Evolutionary conservation across 2,329 filamentous ascomycete species (phyloP).

Genomic region (Teratosphaeria destructans): DNA sequence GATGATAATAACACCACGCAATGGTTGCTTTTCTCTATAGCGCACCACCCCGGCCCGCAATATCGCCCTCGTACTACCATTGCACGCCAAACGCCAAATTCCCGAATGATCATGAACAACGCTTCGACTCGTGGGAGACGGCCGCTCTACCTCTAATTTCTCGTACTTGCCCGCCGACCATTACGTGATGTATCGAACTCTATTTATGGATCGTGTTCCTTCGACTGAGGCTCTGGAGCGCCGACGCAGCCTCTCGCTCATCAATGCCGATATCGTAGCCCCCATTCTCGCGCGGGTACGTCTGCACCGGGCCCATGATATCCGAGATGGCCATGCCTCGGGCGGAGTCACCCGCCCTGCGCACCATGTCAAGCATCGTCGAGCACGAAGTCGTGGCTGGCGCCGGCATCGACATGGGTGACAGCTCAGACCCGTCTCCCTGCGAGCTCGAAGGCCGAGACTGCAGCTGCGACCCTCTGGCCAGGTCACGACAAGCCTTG

Average conservation of each 20-base stretch:
- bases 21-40: neutral
- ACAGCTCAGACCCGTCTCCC: neutral
- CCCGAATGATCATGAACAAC: neutral
- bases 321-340: slow-evolving; percentile 8
- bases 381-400: slow-evolving; percentile 7
- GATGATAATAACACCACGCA: neutral
- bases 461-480: neutral
- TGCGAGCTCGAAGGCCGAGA: neutral
- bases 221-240: slow-evolving; percentile 4
- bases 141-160: neutral
- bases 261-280: slow-evolving; percentile 9
- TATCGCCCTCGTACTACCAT: neutral
- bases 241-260: slow-evolving; percentile 13
- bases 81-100: neutral
- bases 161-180: neutral
- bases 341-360: neutral
- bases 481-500: slow-evolving; percentile 12
- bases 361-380: slow-evolving; percentile 6
- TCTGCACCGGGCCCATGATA: slow-evolving; percentile 7
- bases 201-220: neutral
- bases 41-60: neutral
- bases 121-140: neutral
- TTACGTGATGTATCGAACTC: neutral
- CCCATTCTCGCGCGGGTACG: slow-evolving; percentile 5
- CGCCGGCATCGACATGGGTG: neutral